phyloP scores from a whole-genome alignment of 768 basidiomycete genomes.

The Cystobasidium onofrii region DNA sequence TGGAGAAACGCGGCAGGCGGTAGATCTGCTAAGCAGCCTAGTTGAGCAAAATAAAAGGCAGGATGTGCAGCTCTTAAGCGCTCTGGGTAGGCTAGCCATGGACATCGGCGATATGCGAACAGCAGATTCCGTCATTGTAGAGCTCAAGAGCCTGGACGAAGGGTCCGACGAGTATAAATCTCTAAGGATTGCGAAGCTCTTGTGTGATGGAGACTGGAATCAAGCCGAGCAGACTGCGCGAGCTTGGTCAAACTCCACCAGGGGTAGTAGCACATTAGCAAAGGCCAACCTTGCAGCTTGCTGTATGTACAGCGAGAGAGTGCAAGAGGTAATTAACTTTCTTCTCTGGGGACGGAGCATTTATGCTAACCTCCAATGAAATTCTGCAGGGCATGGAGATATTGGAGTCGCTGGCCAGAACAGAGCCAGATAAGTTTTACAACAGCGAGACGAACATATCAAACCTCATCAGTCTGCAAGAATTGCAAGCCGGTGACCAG shows the following conservation, averaged over 20 bases:
- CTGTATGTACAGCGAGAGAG: constrained; percentile 8
- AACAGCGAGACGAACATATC: constrained; percentile 15
- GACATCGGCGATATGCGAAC: constrained; percentile 6
- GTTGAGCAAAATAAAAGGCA: background rate
- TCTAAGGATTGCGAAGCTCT: background rate
- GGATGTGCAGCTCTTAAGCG: background rate
- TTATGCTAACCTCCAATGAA: background rate
- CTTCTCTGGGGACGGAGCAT: background rate
- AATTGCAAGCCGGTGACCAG: constrained; percentile 19
- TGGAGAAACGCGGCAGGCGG: background rate
- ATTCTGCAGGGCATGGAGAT: constrained; percentile 1
- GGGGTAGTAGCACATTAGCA: background rate
- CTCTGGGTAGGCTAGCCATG: background rate
- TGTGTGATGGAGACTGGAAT: background rate
- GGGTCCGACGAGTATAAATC: background rate
- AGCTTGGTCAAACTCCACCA: background rate
- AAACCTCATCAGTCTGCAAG: constrained; percentile 19
- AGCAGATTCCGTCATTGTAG: background rate
- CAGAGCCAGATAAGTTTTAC: background rate
- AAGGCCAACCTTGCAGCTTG: constrained; percentile 3
- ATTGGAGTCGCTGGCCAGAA: background rate
- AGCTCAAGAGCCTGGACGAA: background rate
- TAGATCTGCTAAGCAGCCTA: background rate
- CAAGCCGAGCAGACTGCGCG: constrained; percentile 6
- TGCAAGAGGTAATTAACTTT: background rate